These are phyloP conservation scores for Globisporangium cystogenes DNA, from an alignment of 352 stramenopile genomes.

Conservation along the genomic window DNA sequence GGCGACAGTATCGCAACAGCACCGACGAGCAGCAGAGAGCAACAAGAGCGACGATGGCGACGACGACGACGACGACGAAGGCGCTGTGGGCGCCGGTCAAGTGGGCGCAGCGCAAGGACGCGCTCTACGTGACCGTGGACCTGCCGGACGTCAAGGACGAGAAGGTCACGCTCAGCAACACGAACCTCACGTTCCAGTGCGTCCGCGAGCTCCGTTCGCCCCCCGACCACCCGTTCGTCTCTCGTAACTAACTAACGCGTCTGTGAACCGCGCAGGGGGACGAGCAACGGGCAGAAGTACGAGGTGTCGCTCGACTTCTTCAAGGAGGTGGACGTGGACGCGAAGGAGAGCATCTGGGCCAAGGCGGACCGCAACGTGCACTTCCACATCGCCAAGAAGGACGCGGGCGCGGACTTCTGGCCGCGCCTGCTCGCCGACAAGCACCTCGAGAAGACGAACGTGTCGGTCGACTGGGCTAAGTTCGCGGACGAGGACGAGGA, in stretches of 20 bases:
- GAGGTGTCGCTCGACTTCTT: constrained; percentile 95
- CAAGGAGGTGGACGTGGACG: constrained; percentile 89
- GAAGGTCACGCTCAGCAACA: constrained; percentile 87
- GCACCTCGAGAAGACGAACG: constrained; percentile 95
- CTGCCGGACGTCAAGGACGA: constrained; percentile 93
- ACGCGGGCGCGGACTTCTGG: constrained; percentile 94
- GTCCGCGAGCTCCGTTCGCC: too few relatives aligned
- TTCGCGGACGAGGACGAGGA: constrained; percentile 97
- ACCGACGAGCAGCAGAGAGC: neutral
- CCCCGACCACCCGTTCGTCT: too few relatives aligned
- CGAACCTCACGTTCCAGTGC: constrained; percentile 86
- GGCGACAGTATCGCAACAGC: neutral
- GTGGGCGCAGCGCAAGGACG: constrained; percentile 96
- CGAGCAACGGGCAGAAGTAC: constrained; percentile 91
- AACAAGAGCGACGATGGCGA: neutral
- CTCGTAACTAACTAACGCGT: too few relatives aligned
- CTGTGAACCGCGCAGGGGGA: too few relatives aligned
- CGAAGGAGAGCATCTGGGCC: constrained; percentile 93
- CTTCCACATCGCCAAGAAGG: constrained; percentile 96
- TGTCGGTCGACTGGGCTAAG: constrained; percentile 95
- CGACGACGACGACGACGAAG: constrained; percentile 15
- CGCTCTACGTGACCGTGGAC: constrained; percentile 96
- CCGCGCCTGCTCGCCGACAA: constrained; percentile 95
- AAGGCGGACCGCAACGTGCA: constrained; percentile 93
- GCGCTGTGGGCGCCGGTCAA: constrained; percentile 88